A percentile compares a stretch with the other conserved stretches of the same genome.
Evolutionary conservation across 2,329 filamentous ascomycete genomes (phyloP).

Genomic region (Acrodontium crateriforme): DNA sequence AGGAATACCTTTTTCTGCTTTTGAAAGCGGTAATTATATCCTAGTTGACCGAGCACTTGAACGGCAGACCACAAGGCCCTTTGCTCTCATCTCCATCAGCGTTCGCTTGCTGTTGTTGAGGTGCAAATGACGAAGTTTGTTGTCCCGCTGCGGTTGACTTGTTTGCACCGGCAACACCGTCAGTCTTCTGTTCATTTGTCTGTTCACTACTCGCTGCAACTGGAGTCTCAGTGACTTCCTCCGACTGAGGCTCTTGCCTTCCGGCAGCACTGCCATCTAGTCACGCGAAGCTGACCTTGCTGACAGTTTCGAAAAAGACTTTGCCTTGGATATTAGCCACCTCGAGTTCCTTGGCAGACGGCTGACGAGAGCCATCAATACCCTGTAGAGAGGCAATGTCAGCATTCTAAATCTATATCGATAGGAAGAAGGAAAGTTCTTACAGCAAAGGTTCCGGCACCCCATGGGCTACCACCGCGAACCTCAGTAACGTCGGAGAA

Average conservation of each 20-base stretch:
- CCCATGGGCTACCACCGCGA: slow-evolving; percentile 82
- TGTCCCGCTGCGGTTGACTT: slow-evolving; percentile 4
- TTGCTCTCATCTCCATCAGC: slow-evolving; percentile 39
- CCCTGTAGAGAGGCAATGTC: slow-evolving; percentile 23
- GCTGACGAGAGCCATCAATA: slow-evolving; percentile 72
- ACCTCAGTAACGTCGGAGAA: slow-evolving; percentile 63
- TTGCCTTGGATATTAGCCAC: slow-evolving; percentile 74
- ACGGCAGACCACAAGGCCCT: slow-evolving; percentile 64
- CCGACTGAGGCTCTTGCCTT: neutral
- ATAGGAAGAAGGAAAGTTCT: slow-evolving; percentile 1
- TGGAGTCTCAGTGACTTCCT: neutral
- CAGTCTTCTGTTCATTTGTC: slow-evolving; percentile 5
- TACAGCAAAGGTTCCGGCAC: slow-evolving; percentile 73
- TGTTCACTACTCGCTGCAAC: slow-evolving; percentile 16
- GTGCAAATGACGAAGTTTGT: slow-evolving; percentile 6
- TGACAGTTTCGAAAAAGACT: slow-evolving; percentile 63
- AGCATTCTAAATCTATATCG: neutral
- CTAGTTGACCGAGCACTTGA: slow-evolving; percentile 63
- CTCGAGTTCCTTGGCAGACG: slow-evolving; percentile 58
- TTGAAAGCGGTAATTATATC: too few species aligned
- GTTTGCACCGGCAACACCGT: slow-evolving; percentile 6
- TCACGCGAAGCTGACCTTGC: slow-evolving; percentile 59
- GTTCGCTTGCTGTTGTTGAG: slow-evolving; percentile 14
- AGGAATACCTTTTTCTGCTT: too few species aligned
- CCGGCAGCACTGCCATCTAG: slow-evolving; percentile 47